These are phyloP conservation scores for Colletotrichum karsti DNA, from an alignment of 2,329 filamentous ascomycete species.

Conservation along the genomic window DNA sequence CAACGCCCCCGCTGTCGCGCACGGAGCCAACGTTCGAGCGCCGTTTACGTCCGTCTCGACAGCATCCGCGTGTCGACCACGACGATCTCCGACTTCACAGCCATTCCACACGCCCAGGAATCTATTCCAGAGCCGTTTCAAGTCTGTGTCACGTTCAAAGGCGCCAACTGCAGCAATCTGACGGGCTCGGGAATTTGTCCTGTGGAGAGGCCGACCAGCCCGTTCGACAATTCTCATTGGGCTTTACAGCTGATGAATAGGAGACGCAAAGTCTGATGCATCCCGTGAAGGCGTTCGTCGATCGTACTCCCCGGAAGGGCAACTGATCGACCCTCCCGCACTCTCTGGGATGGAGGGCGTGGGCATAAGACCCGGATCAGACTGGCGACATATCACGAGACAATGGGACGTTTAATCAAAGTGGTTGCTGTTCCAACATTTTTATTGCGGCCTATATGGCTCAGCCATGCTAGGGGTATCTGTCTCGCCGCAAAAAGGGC, in stretches of 20 bases:
- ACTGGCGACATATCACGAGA: background rate
- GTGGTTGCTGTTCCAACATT: slow-evolving; percentile 15
- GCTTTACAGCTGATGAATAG: background rate
- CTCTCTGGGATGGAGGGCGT: slow-evolving; percentile 1
- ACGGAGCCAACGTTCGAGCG: background rate
- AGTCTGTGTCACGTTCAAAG: background rate
- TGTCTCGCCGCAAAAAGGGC: background rate
- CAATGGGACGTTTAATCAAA: background rate
- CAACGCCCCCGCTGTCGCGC: background rate
- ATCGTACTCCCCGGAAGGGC: background rate
- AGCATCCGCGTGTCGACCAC: background rate
- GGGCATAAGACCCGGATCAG: background rate
- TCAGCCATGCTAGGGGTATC: slow-evolving; percentile 29
- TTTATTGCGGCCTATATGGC: slow-evolving; percentile 22
- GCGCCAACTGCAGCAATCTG: slow-evolving; percentile 3
- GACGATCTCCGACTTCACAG: background rate
- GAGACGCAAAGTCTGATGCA: background rate
- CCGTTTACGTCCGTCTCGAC: background rate
- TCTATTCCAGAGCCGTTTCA: slow-evolving; percentile 12
- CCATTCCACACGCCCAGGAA: background rate
- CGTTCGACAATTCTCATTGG: background rate
- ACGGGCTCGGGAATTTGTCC: background rate
- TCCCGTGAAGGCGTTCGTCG: background rate
- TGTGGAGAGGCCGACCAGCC: background rate
- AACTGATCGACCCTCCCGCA: slow-evolving; percentile 1